Evolutionary conservation across 352 stramenopile species (phyloP), one percentile per base, ranked within the genome.

Genomic region (Pythium vanterpoolii): DNA sequence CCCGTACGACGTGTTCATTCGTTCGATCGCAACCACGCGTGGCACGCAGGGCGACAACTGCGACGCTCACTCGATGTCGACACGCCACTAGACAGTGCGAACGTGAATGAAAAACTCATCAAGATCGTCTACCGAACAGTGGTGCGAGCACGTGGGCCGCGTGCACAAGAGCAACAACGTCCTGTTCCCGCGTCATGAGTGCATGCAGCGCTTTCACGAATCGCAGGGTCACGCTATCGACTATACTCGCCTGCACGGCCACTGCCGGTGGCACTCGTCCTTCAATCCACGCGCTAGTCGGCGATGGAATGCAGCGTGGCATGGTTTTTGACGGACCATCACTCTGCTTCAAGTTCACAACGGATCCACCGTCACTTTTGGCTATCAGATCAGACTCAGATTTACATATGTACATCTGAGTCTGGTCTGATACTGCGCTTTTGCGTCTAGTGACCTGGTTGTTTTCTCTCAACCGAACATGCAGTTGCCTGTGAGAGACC

Each of bases 111-210:
- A 19, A 40, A 56, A 3, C 62, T 55, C 4, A 43, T 23, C 62
- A 85, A 84, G 67, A 80, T 98, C 33, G 94, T 92, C 4, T 98
- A 97, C 65, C 93, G 98, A 98, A 75, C 88, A 95, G 36, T 99
- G 79, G 75, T 99, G 96, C 73, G 84, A 92, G 47, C 88, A 96
- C 60, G 88, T 99, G 52, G 61, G 78, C 5, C 74, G 96, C 10
- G 56, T 73, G 0, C 96, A 99, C 78, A 98, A 94, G 68, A 98
- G 89, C 58, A 99, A 99, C 72, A 97, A 98, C 68, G 80, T 99
- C 52, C 98, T 97, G 74, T 98, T 97, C 24, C 65, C 63, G 9
- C 70, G 77, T n/a, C 82, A 74, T 42, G 71, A 81, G 13, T 93
- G 86, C 64, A 89, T 87, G 62, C 96, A 99, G 71, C 82, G 84